Percentiles rank a stretch among this genome's conserved stretches.
phyloP scores from a whole-genome alignment of 2,329 filamentous ascomycete genomes.

The Penicillium palitans region DNA sequence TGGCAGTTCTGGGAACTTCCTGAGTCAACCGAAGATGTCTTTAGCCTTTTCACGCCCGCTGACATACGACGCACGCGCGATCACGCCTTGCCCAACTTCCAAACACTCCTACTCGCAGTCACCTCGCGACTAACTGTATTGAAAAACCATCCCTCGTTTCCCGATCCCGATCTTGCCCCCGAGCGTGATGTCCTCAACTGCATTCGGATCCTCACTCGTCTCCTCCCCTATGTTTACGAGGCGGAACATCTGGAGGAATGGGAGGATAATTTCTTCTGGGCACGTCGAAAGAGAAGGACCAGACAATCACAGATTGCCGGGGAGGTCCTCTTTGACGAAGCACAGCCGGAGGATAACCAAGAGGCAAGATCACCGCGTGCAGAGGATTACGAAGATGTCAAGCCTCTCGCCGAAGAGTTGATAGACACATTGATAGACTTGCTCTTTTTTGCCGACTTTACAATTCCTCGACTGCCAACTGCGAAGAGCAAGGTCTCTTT shows the following conservation, averaged over 20 bases:
- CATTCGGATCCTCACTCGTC: conserved; percentile 81
- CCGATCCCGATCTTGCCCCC: conserved; percentile 76
- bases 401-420: conserved; percentile 87
- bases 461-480: conserved; percentile 70
- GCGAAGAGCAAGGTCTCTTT: conserved; percentile 81
- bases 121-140: conserved; percentile 80
- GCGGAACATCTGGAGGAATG: conserved; percentile 76
- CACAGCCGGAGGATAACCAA: conserved; percentile 56
- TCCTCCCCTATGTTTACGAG: conserved; percentile 91
- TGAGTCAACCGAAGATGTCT: conserved; percentile 92
- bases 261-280: conserved; percentile 96
- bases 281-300: conserved; percentile 68
- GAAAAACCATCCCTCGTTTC: conserved; percentile 87
- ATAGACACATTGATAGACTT: conserved; percentile 87
- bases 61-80: conserved; percentile 89
- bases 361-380: conserved; percentile 44
- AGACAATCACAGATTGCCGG: conserved; percentile 65
- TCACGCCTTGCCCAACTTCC: conserved; percentile 79
- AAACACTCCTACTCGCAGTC: conserved; percentile 80
- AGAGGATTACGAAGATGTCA: conserved; percentile 75
- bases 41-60: conserved; percentile 87
- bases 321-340: conserved; percentile 83
- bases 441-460: conserved; percentile 89
- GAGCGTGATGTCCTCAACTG: conserved; percentile 93
- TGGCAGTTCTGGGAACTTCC: conserved; percentile 92